Evolutionary conservation across 1,284 basidiomycete species (phyloP).

Genomic region (Apiotrichum akiyoshidainum): DNA sequence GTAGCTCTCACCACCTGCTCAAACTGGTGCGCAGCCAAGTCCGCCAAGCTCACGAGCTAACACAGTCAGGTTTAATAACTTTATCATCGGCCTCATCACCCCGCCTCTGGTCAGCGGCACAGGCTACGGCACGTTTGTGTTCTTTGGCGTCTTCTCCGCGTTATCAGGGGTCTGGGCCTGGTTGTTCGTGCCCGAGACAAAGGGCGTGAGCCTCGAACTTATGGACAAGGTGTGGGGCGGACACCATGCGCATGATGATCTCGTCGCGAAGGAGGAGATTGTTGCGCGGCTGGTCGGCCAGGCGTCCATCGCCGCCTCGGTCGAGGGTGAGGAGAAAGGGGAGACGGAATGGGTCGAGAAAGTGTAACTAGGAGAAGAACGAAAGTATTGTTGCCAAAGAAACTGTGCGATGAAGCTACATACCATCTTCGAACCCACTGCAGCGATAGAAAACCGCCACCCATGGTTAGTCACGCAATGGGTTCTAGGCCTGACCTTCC

Average conservation of each 20-base stretch:
- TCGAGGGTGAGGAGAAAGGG: too few species aligned
- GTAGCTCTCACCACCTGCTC: constrained; percentile 35
- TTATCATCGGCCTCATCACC: constrained; percentile 64
- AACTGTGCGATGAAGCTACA: too few species aligned
- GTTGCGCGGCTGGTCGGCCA: not conserved
- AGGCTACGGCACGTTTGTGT: constrained; percentile 31
- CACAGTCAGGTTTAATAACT: constrained; percentile 60
- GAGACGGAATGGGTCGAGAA: too few species aligned
- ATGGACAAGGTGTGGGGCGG: constrained; percentile 20
- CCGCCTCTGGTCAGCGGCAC: constrained; percentile 27
- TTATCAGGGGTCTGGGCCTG: constrained; percentile 20
- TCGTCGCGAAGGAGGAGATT: not conserved
- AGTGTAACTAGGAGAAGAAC: too few species aligned
- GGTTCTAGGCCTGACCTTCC: too few species aligned
- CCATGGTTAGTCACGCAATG: too few species aligned
- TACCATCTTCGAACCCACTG: too few species aligned
- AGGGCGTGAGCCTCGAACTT: constrained; percentile 18
- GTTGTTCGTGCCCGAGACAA: constrained; percentile 32
- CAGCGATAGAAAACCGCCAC: too few species aligned
- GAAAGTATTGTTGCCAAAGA: too few species aligned
- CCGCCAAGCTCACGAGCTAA: constrained; percentile 63
- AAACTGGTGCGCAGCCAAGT: constrained; percentile 43
- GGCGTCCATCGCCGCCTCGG: too few species aligned
- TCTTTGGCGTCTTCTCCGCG: constrained; percentile 26
- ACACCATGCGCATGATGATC: constrained; percentile 8